phyloP scores from a whole-genome alignment of 2,329 filamentous ascomycete genomes.

The Onygena corvina region DNA sequence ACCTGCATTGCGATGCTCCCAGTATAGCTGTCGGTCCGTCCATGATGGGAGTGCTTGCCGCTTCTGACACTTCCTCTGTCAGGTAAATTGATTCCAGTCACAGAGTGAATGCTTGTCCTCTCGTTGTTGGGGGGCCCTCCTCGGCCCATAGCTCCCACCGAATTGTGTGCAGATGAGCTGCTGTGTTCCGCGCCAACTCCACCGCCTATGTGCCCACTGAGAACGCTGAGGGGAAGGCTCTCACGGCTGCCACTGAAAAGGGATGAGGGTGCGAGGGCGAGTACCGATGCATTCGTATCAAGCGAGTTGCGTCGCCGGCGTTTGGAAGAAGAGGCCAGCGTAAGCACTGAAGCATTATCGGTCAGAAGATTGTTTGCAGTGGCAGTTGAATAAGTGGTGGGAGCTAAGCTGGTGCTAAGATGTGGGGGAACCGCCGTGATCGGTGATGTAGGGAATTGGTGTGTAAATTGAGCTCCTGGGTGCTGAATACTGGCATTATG shows the following conservation, averaged over 20 bases:
- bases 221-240: conserved; percentile 50
- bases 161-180: conserved; percentile 32
- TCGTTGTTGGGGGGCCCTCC: conserved; percentile 44
- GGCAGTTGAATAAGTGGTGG: conserved; percentile 47
- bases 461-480: conserved; percentile 42
- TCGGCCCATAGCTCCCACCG: conserved; percentile 32
- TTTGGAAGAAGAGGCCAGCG: conserved; percentile 53
- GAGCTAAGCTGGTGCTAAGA: conserved; percentile 35
- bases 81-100: conserved; percentile 43
- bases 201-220: conserved; percentile 40
- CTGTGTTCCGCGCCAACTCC: conserved; percentile 27
- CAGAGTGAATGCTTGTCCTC: conserved; percentile 59
- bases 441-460: conserved; percentile 48
- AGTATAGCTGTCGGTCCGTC: conserved; percentile 66
- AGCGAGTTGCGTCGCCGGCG: conserved; percentile 50
- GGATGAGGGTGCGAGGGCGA: conserved; percentile 51
- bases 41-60: conserved; percentile 49
- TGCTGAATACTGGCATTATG: conserved; percentile 27
- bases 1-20: conserved; percentile 59
- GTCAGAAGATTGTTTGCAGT: conserved; percentile 53
- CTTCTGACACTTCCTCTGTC: conserved; percentile 73
- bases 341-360: conserved; percentile 55
- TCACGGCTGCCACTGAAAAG: conserved; percentile 54
- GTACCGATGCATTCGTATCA: conserved; percentile 55
- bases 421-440: conserved; percentile 51